Percentiles rank a stretch among this genome's conserved stretches.
Evolutionary conservation across 495 filamentous ascomycete genomes (phyloP).

Genomic region (Penicillium riverlandense): DNA sequence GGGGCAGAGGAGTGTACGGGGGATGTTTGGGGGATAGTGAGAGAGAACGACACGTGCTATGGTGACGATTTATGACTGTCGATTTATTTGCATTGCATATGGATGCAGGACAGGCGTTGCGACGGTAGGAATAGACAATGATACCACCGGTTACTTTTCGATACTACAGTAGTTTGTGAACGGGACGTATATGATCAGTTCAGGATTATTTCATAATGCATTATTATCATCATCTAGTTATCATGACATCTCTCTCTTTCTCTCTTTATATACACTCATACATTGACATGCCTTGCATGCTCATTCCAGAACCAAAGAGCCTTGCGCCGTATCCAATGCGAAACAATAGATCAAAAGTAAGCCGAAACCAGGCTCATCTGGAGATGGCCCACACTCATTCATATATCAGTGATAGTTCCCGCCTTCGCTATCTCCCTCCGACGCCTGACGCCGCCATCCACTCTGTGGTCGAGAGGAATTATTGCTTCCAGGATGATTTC

Average conservation of each 20-base stretch:
- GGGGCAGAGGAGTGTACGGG: slow-evolving; percentile 56
- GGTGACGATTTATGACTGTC: background rate
- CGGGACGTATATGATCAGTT: background rate
- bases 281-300: slow-evolving; percentile 2
- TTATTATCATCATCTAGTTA: slow-evolving; percentile 11
- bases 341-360: background rate
- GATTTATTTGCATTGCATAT: background rate
- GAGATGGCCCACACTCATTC: background rate
- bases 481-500: slow-evolving; percentile 7
- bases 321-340: background rate
- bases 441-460: slow-evolving; percentile 29
- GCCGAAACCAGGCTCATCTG: too few relatives aligned
- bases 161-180: background rate
- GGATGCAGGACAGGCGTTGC: background rate
- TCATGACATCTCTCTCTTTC: slow-evolving; percentile 10
- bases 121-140: background rate
- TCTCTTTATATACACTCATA: slow-evolving; percentile 15
- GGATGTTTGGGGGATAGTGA: slow-evolving; percentile 29
- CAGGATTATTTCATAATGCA: slow-evolving; percentile 18
- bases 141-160: background rate
- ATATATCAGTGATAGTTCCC: slow-evolving; percentile 2
- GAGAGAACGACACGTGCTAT: background rate
- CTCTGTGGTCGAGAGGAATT: slow-evolving; percentile 14
- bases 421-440: slow-evolving; percentile 13
- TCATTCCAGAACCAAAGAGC: slow-evolving; percentile 2